These are phyloP conservation scores for Blastobotrys attinorum DNA, from an alignment of 805 yeast species.

Conservation along the genomic window DNA sequence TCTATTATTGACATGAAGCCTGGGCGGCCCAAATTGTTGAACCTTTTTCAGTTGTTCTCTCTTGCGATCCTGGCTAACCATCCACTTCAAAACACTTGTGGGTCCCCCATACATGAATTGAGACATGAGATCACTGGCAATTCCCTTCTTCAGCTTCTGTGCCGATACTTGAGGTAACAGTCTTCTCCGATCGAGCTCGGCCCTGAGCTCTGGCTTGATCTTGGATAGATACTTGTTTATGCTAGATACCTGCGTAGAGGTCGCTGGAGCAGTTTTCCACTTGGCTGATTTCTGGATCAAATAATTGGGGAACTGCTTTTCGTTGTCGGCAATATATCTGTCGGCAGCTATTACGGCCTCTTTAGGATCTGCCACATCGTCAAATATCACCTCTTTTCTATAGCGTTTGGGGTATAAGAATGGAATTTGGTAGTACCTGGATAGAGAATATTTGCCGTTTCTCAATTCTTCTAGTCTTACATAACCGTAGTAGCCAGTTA, in stretches of 20 bases:
- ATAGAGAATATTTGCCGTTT: not conserved
- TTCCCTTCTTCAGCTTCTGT: not conserved
- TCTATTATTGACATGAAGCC: too few species aligned
- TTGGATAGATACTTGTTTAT: not conserved
- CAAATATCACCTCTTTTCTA: not conserved
- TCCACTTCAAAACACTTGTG: not conserved
- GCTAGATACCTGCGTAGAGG: not conserved
- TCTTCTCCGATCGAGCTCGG: not conserved
- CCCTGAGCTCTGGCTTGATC: constrained; percentile 1
- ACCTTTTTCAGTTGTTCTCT: not conserved
- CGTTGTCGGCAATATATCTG: not conserved
- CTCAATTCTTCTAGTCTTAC: not conserved
- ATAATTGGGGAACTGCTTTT: not conserved
- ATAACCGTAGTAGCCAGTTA: not conserved
- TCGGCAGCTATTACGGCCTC: constrained; percentile 2
- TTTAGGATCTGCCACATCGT: not conserved
- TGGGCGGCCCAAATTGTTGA: not conserved
- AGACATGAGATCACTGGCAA: not conserved
- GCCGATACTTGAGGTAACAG: not conserved
- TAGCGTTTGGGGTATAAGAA: not conserved
- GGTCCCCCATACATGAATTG: constrained; percentile 1
- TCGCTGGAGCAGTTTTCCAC: not conserved
- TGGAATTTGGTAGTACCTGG: constrained; percentile 2
- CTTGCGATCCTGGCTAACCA: not conserved
- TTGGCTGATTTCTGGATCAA: not conserved